A percentile compares a stretch with the other conserved stretches of the same genome.
Conservation (phyloP, 192 early-diverging fungal genomes). For the Coemansia reversa region DNA sequence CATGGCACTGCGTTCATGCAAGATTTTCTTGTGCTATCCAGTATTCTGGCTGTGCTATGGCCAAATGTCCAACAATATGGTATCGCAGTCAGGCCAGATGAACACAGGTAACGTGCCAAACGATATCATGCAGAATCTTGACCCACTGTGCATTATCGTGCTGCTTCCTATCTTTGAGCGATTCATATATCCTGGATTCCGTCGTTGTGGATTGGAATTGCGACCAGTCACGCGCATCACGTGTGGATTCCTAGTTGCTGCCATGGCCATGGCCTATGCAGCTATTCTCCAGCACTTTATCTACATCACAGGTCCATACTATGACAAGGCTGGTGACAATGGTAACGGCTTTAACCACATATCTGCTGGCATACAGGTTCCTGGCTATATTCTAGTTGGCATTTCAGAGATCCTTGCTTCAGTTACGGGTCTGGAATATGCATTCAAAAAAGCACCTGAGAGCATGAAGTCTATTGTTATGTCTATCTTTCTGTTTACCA, state of each 20-base stretch:
- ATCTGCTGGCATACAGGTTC: slow-evolving; percentile 58
- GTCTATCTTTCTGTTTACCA: slow-evolving; percentile 60
- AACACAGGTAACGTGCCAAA: slow-evolving; percentile 57
- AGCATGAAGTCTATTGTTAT: slow-evolving; percentile 65
- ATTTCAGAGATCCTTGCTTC: slow-evolving; percentile 63
- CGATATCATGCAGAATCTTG: slow-evolving; percentile 64
- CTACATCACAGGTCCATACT: slow-evolving; percentile 57
- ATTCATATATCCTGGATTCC: slow-evolving; percentile 59
- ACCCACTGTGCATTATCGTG: slow-evolving; percentile 59
- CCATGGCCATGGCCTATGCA: slow-evolving; percentile 60
- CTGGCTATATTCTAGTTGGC: slow-evolving; percentile 59
- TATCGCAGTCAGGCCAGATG: slow-evolving; percentile 65
- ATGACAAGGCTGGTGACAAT: slow-evolving; percentile 32
- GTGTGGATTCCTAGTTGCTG: slow-evolving; percentile 57
- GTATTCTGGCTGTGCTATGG: slow-evolving; percentile 74
- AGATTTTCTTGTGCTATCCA: slow-evolving; percentile 69
- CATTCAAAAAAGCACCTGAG: slow-evolving; percentile 62
- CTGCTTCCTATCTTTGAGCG: slow-evolving; percentile 60
- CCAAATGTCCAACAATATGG: slow-evolving; percentile 66
- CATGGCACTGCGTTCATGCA: slow-evolving; percentile 61
- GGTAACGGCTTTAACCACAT: slow-evolving; percentile 57
- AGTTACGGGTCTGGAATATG: slow-evolving; percentile 67
- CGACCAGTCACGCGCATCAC: slow-evolving; percentile 60
- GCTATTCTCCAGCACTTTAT: slow-evolving; percentile 61
- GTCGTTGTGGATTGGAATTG: slow-evolving; percentile 56